A percentile compares a stretch with the other conserved stretches of the same genome.
These are phyloP conservation scores for Oenanthe sinensis DNA, from an alignment of 129 eudicot species.

Conservation along the genomic window DNA sequence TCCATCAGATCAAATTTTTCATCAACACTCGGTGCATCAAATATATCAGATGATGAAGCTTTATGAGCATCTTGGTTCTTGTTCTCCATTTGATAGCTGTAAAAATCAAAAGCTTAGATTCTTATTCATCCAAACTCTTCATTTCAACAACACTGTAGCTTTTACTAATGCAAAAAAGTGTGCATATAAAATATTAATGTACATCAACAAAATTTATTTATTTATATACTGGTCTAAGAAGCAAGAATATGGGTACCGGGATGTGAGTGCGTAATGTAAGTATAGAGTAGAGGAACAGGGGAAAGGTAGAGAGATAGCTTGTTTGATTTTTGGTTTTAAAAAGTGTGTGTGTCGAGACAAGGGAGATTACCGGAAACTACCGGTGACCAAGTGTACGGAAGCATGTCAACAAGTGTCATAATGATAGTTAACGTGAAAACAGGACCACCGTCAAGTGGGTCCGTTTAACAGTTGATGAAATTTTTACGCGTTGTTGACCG, in stretches of 20 bases:
- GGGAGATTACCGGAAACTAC: constrained; percentile 42
- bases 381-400: constrained; percentile 38
- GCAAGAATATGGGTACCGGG: too few species aligned
- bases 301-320: background rate
- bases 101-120: constrained; percentile 33
- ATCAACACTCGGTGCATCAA: constrained; percentile 5
- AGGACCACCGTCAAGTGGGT: constrained; percentile 15
- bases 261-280: too few species aligned
- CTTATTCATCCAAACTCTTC: constrained; percentile 37
- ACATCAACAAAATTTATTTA: too few species aligned
- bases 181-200: background rate
- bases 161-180: constrained; percentile 5
- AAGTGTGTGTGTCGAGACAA: constrained; percentile 20
- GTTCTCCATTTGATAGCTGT: constrained; percentile 30
- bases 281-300: too few species aligned
- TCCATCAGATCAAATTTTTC: constrained; percentile 32
- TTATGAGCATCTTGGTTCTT: constrained; percentile 11
- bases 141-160: constrained; percentile 3
- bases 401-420: constrained; percentile 10
- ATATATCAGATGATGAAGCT: constrained; percentile 9
- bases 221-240: too few species aligned
- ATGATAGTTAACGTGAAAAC: constrained; percentile 24
- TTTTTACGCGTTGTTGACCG: constrained; percentile 46
- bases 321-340: background rate
- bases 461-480: constrained; percentile 13